Conservation (phyloP, 192 early-diverging fungal species). For the Coemansia nantahalensis region DNA sequence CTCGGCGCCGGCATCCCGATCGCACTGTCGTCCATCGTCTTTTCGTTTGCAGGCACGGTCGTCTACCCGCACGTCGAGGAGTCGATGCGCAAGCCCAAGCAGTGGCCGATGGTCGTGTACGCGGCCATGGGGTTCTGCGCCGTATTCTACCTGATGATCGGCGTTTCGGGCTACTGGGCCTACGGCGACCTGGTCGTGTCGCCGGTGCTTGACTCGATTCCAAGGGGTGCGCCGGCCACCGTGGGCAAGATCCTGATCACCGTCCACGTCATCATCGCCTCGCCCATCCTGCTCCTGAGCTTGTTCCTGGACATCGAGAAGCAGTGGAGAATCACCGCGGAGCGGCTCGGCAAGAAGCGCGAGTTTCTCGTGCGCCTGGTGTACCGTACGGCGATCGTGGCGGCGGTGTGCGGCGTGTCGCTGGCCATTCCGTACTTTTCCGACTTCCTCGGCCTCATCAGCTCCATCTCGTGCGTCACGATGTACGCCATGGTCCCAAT, state of each 20-base stretch:
- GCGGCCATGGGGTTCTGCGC: constrained; percentile 58
- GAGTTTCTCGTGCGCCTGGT: constrained; percentile 56
- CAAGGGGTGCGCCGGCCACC: constrained; percentile 56
- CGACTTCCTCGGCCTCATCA: constrained; percentile 72
- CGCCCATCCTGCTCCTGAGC: constrained; percentile 71
- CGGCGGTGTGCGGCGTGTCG: constrained; percentile 56
- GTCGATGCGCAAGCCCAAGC: constrained; percentile 66
- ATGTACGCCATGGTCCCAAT: constrained; percentile 75
- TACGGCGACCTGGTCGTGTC: constrained; percentile 63
- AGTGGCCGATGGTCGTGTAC: constrained; percentile 63
- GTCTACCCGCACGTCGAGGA: constrained; percentile 79
- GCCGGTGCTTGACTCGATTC: constrained; percentile 68
- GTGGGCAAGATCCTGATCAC: constrained; percentile 72
- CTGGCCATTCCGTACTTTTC: constrained; percentile 73
- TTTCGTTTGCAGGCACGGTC: constrained; percentile 73
- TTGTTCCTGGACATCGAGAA: constrained; percentile 66
- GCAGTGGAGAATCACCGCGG: constrained; percentile 50
- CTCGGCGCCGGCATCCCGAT: constrained; percentile 56
- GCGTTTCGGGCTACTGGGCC: constrained; percentile 65
- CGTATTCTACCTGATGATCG: constrained; percentile 65
- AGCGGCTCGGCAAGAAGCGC: constrained; percentile 34
- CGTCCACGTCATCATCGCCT: constrained; percentile 73
- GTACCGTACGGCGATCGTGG: constrained; percentile 57
- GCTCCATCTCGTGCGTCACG: constrained; percentile 65
- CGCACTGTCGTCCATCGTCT: constrained; percentile 67